phyloP scores from a whole-genome alignment of 1,139 yeast genomes.

The Yamadazyma buinensis region DNA sequence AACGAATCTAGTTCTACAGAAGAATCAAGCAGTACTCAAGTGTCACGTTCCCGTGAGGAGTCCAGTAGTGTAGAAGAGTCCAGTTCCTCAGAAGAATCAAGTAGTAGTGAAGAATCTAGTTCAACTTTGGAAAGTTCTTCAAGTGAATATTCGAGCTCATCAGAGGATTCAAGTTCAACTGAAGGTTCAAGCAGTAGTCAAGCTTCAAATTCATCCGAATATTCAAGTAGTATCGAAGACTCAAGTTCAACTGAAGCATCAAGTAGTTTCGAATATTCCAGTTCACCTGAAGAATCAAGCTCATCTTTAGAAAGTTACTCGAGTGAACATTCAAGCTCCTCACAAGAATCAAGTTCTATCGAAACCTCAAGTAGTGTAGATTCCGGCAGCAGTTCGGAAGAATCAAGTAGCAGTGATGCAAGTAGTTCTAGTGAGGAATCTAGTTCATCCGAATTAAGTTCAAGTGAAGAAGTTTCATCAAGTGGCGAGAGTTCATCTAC shows the following conservation, averaged over 20 bases:
- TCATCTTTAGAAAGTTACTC: background rate
- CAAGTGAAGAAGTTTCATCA: background rate
- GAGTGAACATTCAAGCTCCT: background rate
- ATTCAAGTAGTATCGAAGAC: background rate
- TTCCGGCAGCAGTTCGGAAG: too few relatives aligned
- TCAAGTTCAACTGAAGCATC: background rate
- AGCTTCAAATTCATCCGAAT: background rate
- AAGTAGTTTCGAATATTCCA: background rate
- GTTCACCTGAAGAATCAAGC: background rate
- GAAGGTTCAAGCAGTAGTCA: background rate
- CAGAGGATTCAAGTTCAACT: background rate
- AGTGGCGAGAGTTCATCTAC: background rate
- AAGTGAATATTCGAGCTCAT: background rate
- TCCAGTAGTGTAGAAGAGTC: background rate
- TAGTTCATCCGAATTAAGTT: background rate
- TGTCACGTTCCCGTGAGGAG: background rate
- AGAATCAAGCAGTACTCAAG: background rate
- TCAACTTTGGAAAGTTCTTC: background rate
- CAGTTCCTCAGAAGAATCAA: background rate
- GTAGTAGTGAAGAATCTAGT: background rate
- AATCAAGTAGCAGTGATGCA: too few relatives aligned
- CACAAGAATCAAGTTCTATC: background rate
- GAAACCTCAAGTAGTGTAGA: background rate
- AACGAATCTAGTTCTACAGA: background rate
- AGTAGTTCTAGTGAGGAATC: background rate